Base-by-base conservation (phyloP, 2,329 filamentous ascomycete species). In the Exophiala alcalophila region DNA sequence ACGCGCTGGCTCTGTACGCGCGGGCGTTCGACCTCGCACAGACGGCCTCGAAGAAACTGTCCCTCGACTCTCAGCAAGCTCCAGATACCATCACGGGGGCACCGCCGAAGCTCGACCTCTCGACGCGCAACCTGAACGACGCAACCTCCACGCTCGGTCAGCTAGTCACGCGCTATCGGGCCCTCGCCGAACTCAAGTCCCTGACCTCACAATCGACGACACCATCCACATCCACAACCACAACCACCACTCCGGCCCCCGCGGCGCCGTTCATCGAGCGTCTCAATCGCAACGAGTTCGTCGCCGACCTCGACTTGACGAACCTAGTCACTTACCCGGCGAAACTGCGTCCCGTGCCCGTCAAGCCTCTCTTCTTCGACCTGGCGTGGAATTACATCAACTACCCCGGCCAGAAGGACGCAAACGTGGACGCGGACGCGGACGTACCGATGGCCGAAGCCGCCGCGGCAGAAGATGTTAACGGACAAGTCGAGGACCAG, bases 311-410 rank as follows among this genome's bases (percentile, higher is more conserved):
- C 7, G 81, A 95, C 61, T 72, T 96, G 18, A 73, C 73, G 28
- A 91, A 91, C 54, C 70, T 98, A 18, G 90, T 97, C 32, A 78
- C 81, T 4, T 96, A 90, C 64, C 92, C 92, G 9, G 90, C 91
- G 1, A 85, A 81, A 60, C 70, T 96, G 54, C 80, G 86, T 49
- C 76, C 84, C 1, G 80, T 97, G 26, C 89, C 92, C 0, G 84
- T 95, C 38, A 98, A 98, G 71, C 92, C 92, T 19, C 74, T 97
- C 23, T 97, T 97, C 73, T 79, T 97, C 46, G 92, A 98, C 61
- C 84, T 95, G 5, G 92, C 92, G 7, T 98, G 88, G 86, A 97
- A 97, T 63, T 97, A 96, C 62, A 90, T 98, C 50, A 81, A 88
- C 34, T 98, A 98, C 61, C 89, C 90, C 0, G 81, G 81, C 23